phyloP scores from a whole-genome alignment of 306 rosid genomes.

The Prosopis cineraria region DNA sequence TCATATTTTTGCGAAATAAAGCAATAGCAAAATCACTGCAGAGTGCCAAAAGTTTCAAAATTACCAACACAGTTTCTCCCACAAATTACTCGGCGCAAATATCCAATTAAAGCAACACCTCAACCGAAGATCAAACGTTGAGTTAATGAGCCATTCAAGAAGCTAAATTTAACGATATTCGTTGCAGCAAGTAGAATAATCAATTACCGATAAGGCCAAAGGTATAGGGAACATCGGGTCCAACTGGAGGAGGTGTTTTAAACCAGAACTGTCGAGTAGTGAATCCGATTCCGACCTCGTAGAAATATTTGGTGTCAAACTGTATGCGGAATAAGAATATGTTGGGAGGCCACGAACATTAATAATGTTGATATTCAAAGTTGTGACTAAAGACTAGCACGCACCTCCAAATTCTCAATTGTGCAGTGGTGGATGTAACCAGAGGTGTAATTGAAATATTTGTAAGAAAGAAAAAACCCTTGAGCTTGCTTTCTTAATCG shows the following conservation, averaged over 20 bases:
- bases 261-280: conserved; percentile 60
- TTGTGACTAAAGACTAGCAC: not conserved
- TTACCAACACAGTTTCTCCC: not conserved
- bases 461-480: conserved; percentile 52
- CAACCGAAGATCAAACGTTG: not conserved
- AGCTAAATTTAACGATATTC: not conserved
- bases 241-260: conserved; percentile 67
- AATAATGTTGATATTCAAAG: not conserved
- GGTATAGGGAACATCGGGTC: conserved; percentile 73
- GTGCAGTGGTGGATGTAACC: conserved; percentile 75
- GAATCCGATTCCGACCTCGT: conserved; percentile 62
- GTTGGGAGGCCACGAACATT: not conserved
- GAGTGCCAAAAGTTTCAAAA: not conserved
- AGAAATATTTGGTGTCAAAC: conserved; percentile 70
- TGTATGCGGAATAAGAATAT: conserved; percentile 33
- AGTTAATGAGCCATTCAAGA: not conserved
- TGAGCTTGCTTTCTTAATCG: conserved; percentile 37
- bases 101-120: not conserved
- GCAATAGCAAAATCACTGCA: not conserved
- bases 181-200: not conserved
- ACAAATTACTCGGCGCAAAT: not conserved
- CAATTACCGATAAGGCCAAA: conserved; percentile 74
- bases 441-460: conserved; percentile 65
- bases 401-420: conserved; percentile 43
- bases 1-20: not conserved